Evolutionary conservation across 2,329 filamentous ascomycete species (phyloP).

Genomic region (Colletotrichum sp.): DNA sequence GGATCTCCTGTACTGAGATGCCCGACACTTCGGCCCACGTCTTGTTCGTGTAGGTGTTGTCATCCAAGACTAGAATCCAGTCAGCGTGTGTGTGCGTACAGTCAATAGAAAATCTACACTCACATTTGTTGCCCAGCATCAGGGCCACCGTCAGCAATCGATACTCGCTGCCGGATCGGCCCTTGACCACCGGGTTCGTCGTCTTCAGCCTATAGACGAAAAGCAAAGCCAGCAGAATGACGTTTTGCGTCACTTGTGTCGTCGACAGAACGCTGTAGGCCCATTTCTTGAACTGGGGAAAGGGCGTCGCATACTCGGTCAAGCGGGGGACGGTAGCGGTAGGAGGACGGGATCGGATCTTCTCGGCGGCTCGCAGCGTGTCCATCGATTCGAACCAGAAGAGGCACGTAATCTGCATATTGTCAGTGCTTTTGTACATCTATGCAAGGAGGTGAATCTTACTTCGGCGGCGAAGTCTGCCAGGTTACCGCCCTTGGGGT

Average conservation of each 20-base stretch:
- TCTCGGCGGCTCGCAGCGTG: slow-evolving; percentile 78
- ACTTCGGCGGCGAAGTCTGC: slow-evolving; percentile 87
- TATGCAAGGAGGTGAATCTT: slow-evolving; percentile 5
- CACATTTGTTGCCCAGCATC: slow-evolving; percentile 98
- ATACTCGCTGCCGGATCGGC: slow-evolving; percentile 92
- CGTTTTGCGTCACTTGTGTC: slow-evolving; percentile 95
- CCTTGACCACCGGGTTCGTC: slow-evolving; percentile 86
- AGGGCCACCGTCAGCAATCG: slow-evolving; percentile 90
- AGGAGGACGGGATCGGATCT: slow-evolving; percentile 50
- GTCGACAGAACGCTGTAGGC: slow-evolving; percentile 88
- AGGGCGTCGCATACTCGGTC: slow-evolving; percentile 75
- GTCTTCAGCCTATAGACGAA: slow-evolving; percentile 95
- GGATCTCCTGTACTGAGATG: slow-evolving; percentile 92
- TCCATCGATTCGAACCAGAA: slow-evolving; percentile 96
- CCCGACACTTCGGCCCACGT: slow-evolving; percentile 98
- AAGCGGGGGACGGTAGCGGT: slow-evolving; percentile 56
- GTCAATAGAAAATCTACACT: slow-evolving; percentile 30
- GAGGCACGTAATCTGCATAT: slow-evolving; percentile 81
- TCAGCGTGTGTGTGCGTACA: background rate
- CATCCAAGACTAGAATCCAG: slow-evolving; percentile 75
- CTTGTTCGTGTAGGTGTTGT: slow-evolving; percentile 99
- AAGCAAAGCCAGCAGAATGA: slow-evolving; percentile 85
- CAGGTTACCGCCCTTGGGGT: slow-evolving; percentile 75
- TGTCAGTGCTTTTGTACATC: background rate
- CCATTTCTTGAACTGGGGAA: slow-evolving; percentile 89